Evolutionary conservation across 2,329 filamentous ascomycete species (phyloP).

Genomic region (Zasmidium angulare): DNA sequence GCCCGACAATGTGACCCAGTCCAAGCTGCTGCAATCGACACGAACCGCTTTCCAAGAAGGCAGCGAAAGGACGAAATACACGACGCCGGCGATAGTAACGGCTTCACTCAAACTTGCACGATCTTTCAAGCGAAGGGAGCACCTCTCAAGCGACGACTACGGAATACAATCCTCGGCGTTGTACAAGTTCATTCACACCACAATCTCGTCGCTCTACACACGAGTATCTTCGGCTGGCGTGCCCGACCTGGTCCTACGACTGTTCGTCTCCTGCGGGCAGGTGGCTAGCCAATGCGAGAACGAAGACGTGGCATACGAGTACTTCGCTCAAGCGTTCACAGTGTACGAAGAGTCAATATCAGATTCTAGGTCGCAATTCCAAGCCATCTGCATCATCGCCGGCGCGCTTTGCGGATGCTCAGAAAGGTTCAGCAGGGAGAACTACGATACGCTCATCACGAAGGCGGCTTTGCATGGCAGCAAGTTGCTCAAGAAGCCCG

Average conservation of each 20-base stretch:
- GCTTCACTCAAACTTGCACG: conserved; percentile 85
- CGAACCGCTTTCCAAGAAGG: conserved; percentile 86
- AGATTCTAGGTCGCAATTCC: conserved; percentile 95
- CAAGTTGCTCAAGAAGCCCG: conserved; percentile 94
- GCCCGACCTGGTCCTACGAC: conserved; percentile 81
- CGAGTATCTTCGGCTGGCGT: conserved; percentile 71
- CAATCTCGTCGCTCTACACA: conserved; percentile 81
- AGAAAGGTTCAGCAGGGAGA: conserved; percentile 84
- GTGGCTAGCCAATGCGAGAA: conserved; percentile 88
- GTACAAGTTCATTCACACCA: conserved; percentile 93
- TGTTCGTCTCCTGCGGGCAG: conserved; percentile 90
- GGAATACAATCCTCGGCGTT: conserved; percentile 73
- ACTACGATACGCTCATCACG: conserved; percentile 97
- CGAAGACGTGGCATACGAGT: conserved; percentile 96
- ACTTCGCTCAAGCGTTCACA: conserved; percentile 96
- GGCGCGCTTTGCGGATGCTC: conserved; percentile 84
- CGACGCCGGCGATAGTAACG: conserved; percentile 88
- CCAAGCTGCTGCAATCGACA: conserved; percentile 80
- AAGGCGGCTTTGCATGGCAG: conserved; percentile 96
- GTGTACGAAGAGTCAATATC: conserved; percentile 96
- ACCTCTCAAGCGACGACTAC: conserved; percentile 76
- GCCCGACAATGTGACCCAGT: conserved; percentile 87
- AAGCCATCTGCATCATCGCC: conserved; percentile 92
- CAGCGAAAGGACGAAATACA: conserved; percentile 93
- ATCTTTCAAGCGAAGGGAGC: conserved; percentile 85